Evolutionary conservation across 1,139 yeast species (phyloP).

Genomic region (Suhomyces chickasaworum): DNA sequence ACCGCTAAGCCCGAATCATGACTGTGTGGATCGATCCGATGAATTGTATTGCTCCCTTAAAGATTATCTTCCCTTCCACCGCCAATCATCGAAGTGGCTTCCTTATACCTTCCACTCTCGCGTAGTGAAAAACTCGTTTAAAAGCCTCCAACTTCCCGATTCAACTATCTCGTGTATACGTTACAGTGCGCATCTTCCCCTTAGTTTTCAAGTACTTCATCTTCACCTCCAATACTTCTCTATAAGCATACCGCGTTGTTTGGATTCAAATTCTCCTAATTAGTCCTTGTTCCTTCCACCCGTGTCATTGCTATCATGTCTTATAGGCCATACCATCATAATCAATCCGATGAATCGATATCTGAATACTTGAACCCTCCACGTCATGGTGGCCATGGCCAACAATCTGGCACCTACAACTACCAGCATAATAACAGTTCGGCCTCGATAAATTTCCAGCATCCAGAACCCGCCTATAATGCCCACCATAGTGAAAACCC

Average conservation of each 20-base stretch:
- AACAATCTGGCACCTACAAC: slow-evolving; percentile 24
- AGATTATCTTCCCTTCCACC: background rate
- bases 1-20: background rate
- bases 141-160: slow-evolving; percentile 1
- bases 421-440: slow-evolving; percentile 22
- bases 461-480: slow-evolving; percentile 35
- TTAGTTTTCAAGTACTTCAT: background rate
- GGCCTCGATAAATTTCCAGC: slow-evolving; percentile 35
- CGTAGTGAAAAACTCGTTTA: slow-evolving; percentile 1
- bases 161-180: background rate
- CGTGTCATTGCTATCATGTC: slow-evolving; percentile 1
- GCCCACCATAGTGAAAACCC: slow-evolving; percentile 13
- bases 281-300: background rate
- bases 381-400: slow-evolving; percentile 18
- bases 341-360: slow-evolving; percentile 13
- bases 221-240: background rate
- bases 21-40: background rate
- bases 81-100: background rate
- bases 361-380: slow-evolving; percentile 19
- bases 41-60: background rate
- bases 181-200: background rate
- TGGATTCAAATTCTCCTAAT: background rate
- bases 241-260: background rate
- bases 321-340: slow-evolving; percentile 10
- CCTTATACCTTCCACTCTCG: background rate